Conservation (phyloP, 306 rosid genomes). For the Quercus gilva region DNA sequence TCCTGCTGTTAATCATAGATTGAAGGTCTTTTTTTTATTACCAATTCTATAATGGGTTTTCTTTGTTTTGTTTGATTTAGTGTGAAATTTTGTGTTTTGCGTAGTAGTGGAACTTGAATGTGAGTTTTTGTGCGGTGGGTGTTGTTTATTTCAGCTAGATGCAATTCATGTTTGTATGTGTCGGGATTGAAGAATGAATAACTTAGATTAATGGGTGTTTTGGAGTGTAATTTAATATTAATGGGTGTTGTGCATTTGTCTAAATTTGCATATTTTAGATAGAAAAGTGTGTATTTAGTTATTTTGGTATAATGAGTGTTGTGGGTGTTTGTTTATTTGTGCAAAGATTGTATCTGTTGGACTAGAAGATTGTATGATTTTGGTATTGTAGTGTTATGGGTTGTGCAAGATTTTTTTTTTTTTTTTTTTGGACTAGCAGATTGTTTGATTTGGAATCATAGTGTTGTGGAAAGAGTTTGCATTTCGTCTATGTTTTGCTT, state of each 20-base stretch:
- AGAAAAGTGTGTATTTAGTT: not conserved
- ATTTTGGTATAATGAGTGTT: not conserved
- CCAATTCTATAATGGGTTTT: not conserved
- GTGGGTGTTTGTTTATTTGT: not conserved
- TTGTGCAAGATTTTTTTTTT: too few relatives aligned
- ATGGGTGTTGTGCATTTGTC: not conserved
- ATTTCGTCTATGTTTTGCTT: not conserved
- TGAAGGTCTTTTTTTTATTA: slow-evolving; percentile 47
- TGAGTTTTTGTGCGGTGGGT: not conserved
- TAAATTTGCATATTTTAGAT: not conserved
- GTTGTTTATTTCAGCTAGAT: not conserved
- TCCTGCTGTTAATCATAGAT: slow-evolving; percentile 90
- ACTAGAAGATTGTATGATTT: not conserved
- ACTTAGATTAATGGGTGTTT: not conserved
- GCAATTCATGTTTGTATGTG: too few relatives aligned
- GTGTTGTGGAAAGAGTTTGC: not conserved
- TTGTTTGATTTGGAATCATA: not conserved
- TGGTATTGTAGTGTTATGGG: not conserved
- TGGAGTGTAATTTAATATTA: not conserved
- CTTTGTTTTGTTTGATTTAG: not conserved
- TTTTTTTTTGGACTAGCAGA: too few relatives aligned
- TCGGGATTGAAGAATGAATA: not conserved
- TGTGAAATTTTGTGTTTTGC: not conserved
- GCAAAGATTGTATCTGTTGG: not conserved
- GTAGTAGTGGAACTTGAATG: not conserved